phyloP scores from a whole-genome alignment of 106 monocot species.

The Xerophyta viscosa region DNA sequence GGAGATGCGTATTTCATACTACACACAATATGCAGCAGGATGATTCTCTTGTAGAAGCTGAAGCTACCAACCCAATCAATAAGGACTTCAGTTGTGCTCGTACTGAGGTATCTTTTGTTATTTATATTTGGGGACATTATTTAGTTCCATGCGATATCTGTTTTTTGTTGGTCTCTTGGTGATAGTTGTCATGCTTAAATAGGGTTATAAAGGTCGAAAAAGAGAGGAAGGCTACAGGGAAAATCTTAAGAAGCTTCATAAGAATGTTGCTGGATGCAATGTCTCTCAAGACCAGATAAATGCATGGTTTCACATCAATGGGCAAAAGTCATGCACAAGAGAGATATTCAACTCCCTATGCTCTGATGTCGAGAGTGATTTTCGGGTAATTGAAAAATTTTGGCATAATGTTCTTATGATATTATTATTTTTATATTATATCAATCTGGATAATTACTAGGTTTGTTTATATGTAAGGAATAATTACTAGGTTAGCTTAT shows the following conservation, averaged over 20 bases:
- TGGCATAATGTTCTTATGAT: too few relatives aligned
- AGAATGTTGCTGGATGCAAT: constrained; percentile 39
- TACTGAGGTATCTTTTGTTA: constrained; percentile 32
- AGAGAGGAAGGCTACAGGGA: constrained; percentile 24
- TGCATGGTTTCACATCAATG: constrained; percentile 86
- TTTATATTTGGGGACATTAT: constrained; percentile 1
- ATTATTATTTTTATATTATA: too few relatives aligned
- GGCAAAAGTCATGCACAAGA: constrained; percentile 47
- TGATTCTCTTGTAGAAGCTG: constrained; percentile 18
- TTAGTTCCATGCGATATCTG: too few relatives aligned
- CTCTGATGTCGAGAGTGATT: constrained; percentile 58
- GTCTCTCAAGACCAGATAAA: constrained; percentile 94
- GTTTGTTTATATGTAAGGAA: too few relatives aligned
- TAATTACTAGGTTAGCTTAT: too few relatives aligned
- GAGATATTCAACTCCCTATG: constrained; percentile 18
- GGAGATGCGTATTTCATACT: constrained; percentile 72
- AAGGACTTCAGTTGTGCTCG: constrained; percentile 78
- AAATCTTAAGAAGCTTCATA: constrained; percentile 3
- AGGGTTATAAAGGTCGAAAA: constrained; percentile 76
- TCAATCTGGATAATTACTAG: too few relatives aligned
- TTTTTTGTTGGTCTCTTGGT: too few relatives aligned
- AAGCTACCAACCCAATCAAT: constrained; percentile 17
- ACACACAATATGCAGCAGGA: constrained; percentile 15
- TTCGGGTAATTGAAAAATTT: constrained; percentile 36
- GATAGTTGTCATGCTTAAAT: neutral